Base-by-base conservation (phyloP, 2,329 filamentous ascomycete genomes). In the Trichoderma simmonsii region DNA sequence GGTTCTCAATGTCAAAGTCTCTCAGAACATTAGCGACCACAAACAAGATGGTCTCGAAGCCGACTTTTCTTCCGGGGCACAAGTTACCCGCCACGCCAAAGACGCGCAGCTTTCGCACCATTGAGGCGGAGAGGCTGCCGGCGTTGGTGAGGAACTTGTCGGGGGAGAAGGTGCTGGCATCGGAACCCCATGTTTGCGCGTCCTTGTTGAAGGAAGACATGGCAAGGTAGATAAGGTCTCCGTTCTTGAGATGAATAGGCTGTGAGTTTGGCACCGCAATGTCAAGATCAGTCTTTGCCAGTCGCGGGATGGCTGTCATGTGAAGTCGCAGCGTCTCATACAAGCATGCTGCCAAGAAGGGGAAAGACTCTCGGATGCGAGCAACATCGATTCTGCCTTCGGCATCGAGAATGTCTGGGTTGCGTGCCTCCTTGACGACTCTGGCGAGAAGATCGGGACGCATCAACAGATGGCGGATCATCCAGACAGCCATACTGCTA, bases 21-120 rank as follows among this genome's bases (percentile, higher is more conserved):
- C 77, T 72, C 70, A 80, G 72, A 56, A 79, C 71, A 0, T 75
- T 76, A 0, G 78, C 77, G 8, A 78, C 72, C 6, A 77, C 74
- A 21, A 75, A 75, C 67, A 80, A 76, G 71, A 77, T 76, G 0
- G 78, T 77, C 14, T 80, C 78, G 34, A 77, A 78, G 7, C 79
- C 79, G 66, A 80, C 77, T 1, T 75, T 75, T 2, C 78, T 76
- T 2, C 79, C 79, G 1, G 79, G 79, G 24, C 79, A 80, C 72
- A 80, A 71, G 43, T 80, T 80, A 0, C 79, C 79, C 0, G 79
- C 79, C 6, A 80, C 79, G 8, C 79, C 79, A 72, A 80, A 80
- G 6, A 77, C 78, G 48, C 75, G 74, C 11, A 80, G 77, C 65
- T 77, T 78, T 24, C 77, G 77, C 11, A 76, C 72, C 5, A 74